phyloP scores from a whole-genome alignment of 2,329 filamentous ascomycete species.

The Aureobasidium namibiae region DNA sequence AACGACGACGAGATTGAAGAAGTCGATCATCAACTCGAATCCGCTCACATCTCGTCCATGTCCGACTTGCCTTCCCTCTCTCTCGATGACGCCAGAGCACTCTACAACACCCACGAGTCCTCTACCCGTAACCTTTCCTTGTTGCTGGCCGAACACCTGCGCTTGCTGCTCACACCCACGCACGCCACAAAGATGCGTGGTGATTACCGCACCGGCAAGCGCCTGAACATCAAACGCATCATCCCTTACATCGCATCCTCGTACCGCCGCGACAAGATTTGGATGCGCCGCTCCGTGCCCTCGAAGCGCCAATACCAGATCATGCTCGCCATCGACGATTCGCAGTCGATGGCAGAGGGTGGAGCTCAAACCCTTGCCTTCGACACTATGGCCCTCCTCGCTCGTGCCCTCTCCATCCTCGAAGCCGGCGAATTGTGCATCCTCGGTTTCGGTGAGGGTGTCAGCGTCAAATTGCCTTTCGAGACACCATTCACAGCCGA shows the following conservation, averaged over 20 bases:
- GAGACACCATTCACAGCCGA: conserved; percentile 72
- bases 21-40: conserved; percentile 54
- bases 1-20: conserved; percentile 31
- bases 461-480: conserved; percentile 80
- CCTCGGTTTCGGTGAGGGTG: conserved; percentile 76
- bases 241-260: conserved; percentile 97
- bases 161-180: conserved; percentile 88
- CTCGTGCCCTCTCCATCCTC: conserved; percentile 79
- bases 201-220: conserved; percentile 93
- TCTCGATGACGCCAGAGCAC: conserved; percentile 53
- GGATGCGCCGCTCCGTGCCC: conserved; percentile 89
- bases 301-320: conserved; percentile 96
- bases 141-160: conserved; percentile 85
- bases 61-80: background rate
- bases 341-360: conserved; percentile 82
- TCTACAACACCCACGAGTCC: conserved; percentile 80
- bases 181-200: conserved; percentile 93
- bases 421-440: conserved; percentile 92
- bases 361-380: conserved; percentile 73
- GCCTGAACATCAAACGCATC: conserved; percentile 98
- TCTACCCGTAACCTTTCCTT: conserved; percentile 80
- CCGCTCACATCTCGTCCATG: conserved; percentile 54
- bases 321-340: conserved; percentile 94
- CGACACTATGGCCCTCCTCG: conserved; percentile 87
- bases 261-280: conserved; percentile 99